Percentiles rank a stretch among this genome's conserved stretches.
These are phyloP conservation scores for Neofusicoccum ribis DNA, from an alignment of 2,329 filamentous ascomycete genomes.

Conservation along the genomic window DNA sequence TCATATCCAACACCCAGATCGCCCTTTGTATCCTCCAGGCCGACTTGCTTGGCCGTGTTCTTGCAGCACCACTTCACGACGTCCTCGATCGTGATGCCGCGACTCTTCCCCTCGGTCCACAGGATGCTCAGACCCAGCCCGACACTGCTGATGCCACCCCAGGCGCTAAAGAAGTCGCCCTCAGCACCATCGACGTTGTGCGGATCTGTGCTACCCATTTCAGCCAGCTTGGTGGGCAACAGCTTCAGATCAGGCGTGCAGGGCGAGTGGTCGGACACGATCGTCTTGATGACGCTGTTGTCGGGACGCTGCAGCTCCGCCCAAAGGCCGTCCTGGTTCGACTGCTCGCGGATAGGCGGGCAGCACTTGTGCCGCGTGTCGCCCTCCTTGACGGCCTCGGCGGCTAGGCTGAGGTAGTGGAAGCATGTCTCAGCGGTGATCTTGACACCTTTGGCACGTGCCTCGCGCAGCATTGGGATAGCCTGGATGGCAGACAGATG, in stretches of 20 bases:
- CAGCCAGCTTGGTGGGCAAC: conserved; percentile 69
- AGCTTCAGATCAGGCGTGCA: conserved; percentile 95
- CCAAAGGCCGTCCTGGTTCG: conserved; percentile 87
- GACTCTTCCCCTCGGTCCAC: conserved; percentile 71
- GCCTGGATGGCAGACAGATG: conserved; percentile 88
- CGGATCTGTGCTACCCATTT: conserved; percentile 36
- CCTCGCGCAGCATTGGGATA: conserved; percentile 76
- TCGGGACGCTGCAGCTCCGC: conserved; percentile 64
- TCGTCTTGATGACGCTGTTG: conserved; percentile 78
- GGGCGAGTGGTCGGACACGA: conserved; percentile 94
- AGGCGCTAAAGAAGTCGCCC: conserved; percentile 93
- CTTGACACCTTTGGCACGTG: conserved; percentile 71
- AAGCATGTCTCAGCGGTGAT: conserved; percentile 96
- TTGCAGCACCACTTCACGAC: conserved; percentile 82
- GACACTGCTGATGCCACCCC: conserved; percentile 94
- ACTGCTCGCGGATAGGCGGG: conserved; percentile 79
- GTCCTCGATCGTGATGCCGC: conserved; percentile 64
- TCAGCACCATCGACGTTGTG: conserved; percentile 38
- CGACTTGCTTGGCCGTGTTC: conserved; percentile 87
- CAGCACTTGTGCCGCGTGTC: conserved; percentile 96
- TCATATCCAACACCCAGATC: conserved; percentile 78
- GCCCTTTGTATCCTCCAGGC: conserved; percentile 79
- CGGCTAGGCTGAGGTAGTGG: conserved; percentile 84
- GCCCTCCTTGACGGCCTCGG: conserved; percentile 78
- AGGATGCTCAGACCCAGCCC: conserved; percentile 90